Conservation (phyloP, 163 green algal species). For the Trebouxiophyceae sp. region DNA sequence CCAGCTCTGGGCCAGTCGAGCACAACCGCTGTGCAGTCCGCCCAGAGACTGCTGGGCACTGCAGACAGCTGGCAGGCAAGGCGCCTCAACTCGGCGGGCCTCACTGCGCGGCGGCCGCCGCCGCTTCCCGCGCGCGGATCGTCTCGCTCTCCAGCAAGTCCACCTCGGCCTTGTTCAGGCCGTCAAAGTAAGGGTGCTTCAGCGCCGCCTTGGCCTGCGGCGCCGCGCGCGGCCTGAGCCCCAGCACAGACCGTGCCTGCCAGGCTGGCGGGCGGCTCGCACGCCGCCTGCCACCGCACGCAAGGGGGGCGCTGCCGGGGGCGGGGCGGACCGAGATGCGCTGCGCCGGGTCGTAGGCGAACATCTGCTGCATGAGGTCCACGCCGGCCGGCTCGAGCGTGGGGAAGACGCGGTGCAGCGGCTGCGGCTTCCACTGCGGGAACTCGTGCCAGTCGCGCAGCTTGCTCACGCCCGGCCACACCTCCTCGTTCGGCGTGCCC, state of each 20-base stretch:
- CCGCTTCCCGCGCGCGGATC: constrained; percentile 19
- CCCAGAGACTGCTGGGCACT: no score
- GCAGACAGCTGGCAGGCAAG: no score
- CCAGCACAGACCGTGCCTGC: no score
- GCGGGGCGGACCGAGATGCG: constrained; percentile 86
- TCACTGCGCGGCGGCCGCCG: no score
- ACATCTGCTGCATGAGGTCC: constrained; percentile 82
- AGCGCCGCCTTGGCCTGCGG: constrained; percentile 91
- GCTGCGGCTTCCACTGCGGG: constrained; percentile 83
- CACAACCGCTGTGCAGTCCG: no score
- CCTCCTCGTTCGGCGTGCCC: constrained; percentile 85
- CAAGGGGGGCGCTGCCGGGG: no score
- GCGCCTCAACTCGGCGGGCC: no score
- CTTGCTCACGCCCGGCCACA: constrained; percentile 91
- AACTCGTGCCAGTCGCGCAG: constrained; percentile 98
- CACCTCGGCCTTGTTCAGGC: constrained; percentile 73
- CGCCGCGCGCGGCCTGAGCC: no score
- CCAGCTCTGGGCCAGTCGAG: no score
- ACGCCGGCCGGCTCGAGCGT: constrained; percentile 73
- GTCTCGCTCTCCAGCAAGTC: constrained; percentile 63
- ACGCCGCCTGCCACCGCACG: no score
- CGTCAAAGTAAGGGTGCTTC: constrained; percentile 93
- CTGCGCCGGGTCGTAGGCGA: constrained; percentile 85
- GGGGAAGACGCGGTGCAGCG: constrained; percentile 72
- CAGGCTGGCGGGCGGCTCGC: no score